Evolutionary conservation across 116 monocot genomes (phyloP), one percentile per base, ranked within the genome.

Genomic region (Cymodocea nodosa): DNA sequence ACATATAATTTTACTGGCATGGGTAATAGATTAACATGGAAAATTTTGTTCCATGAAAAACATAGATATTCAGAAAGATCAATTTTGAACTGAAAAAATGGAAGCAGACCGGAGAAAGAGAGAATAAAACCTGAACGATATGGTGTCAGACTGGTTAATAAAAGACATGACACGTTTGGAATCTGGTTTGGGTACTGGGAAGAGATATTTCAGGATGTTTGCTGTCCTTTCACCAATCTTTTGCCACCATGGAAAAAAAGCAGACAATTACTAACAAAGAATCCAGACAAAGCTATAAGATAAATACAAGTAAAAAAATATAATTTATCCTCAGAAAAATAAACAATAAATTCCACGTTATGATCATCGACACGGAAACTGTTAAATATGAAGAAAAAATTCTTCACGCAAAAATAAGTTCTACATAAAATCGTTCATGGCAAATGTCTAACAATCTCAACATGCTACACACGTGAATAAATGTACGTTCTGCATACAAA

Each of bases 161-260:
- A 95, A 90, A 53, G 95, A 87, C 67, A 95, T 65, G 52, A 95
- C 80, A 14, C 95, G 85, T 63, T 85, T 87, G 49, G 85, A 79
- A 65, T 95, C 95, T 20, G 90, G 85, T 74, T 95, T 95, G 48
- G 95, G 95, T 44, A 87, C 90, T 60, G 95, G 95, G 76, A 95
- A 95, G 13, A 95, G 81, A 83, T 94, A 84, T 66, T 89, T 94
- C 18, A 94, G 74, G 53, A 94, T 89, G 72, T 78, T 94, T 23
- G 80, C 78, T 61, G 86, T 80, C 74, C 94, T 86, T 77, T 89
- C 72, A 73, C 94, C 94, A 78, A 84, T 63, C 94, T 94, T 82
- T 40, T 35, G 37, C 37, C 19, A 36, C 37, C 18, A 62, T 62
- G 37, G 19, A 62, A 62, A 39, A 35, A 60, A 60, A 37, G 39